Percentiles rank a stretch among this genome's conserved stretches.
Evolutionary conservation across 768 basidiomycete species (phyloP).

Genomic region (Flagelloscypha sp.): DNA sequence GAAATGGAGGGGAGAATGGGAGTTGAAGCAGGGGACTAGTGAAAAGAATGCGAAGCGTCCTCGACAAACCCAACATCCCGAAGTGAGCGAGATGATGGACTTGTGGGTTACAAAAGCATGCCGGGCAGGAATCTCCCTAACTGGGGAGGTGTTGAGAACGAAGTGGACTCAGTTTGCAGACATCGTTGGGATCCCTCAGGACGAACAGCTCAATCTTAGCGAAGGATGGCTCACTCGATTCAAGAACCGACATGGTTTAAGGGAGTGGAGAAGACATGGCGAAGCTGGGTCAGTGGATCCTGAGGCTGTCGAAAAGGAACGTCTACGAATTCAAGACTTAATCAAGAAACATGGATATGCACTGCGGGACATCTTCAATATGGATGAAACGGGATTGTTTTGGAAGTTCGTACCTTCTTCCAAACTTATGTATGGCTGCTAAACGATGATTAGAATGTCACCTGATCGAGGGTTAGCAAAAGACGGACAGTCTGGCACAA

Average conservation of each 20-base stretch:
- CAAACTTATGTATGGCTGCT: neutral
- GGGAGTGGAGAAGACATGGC: slow-evolving; percentile 21
- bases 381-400: slow-evolving; percentile 28
- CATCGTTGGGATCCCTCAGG: slow-evolving; percentile 19
- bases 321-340: slow-evolving; percentile 16
- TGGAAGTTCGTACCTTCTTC: slow-evolving; percentile 18
- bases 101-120: slow-evolving; percentile 29
- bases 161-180: slow-evolving; percentile 29
- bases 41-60: slow-evolving; percentile 10
- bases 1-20: slow-evolving; percentile 11
- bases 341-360: slow-evolving; percentile 20
- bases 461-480: slow-evolving; percentile 1
- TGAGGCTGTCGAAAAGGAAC: slow-evolving; percentile 18
- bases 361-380: slow-evolving; percentile 25
- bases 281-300: slow-evolving; percentile 23
- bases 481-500: slow-evolving; percentile 1
- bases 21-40: neutral
- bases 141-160: slow-evolving; percentile 23
- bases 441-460: slow-evolving; percentile 4
- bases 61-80: slow-evolving; percentile 22
- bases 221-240: slow-evolving; percentile 21
- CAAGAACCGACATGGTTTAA: slow-evolving; percentile 19
- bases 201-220: slow-evolving; percentile 24
- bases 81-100: slow-evolving; percentile 26
- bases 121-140: slow-evolving; percentile 22